Evolutionary conservation across 1,139 yeast genomes (phyloP).

Genomic region (Diutina ranongensis): DNA sequence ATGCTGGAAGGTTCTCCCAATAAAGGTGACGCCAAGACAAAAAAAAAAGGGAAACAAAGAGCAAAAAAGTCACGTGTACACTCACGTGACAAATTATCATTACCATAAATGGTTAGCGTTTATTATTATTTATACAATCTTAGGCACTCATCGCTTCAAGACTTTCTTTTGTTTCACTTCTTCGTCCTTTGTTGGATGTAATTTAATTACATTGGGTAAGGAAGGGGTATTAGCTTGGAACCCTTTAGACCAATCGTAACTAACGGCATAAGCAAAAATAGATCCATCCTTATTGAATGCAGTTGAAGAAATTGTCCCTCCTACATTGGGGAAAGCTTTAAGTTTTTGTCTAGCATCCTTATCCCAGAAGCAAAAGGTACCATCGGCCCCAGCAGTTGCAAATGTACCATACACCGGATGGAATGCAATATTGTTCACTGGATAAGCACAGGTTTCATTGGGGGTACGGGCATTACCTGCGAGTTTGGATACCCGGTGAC

Average conservation of each 20-base stretch:
- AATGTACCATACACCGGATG: constrained; percentile 90
- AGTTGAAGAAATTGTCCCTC: constrained; percentile 65
- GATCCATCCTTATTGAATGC: constrained; percentile 77
- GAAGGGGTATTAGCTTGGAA: constrained; percentile 66
- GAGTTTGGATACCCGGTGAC: constrained; percentile 60
- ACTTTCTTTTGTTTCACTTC: constrained; percentile 71
- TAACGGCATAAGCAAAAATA: constrained; percentile 82
- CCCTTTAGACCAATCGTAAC: constrained; percentile 96
- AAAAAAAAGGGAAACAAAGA: too few relatives aligned
- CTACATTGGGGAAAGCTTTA: constrained; percentile 65
- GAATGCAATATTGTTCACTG: constrained; percentile 73
- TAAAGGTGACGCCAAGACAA: too few relatives aligned
- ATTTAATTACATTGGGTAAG: constrained; percentile 62
- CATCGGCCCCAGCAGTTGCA: constrained; percentile 92
- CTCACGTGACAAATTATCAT: too few relatives aligned
- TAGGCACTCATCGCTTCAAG: too few relatives aligned
- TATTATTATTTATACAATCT: too few relatives aligned
- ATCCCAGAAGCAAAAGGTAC: constrained; percentile 93
- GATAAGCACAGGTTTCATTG: constrained; percentile 47
- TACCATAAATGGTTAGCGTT: too few relatives aligned
- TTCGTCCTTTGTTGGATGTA: constrained; percentile 77
- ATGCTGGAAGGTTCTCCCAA: too few relatives aligned
- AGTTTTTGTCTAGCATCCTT: constrained; percentile 84
- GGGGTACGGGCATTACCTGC: constrained; percentile 18
- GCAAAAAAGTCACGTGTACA: too few relatives aligned